These are phyloP conservation scores for Suillus clintonianus DNA, from an alignment of 768 basidiomycete genomes.

Conservation along the genomic window DNA sequence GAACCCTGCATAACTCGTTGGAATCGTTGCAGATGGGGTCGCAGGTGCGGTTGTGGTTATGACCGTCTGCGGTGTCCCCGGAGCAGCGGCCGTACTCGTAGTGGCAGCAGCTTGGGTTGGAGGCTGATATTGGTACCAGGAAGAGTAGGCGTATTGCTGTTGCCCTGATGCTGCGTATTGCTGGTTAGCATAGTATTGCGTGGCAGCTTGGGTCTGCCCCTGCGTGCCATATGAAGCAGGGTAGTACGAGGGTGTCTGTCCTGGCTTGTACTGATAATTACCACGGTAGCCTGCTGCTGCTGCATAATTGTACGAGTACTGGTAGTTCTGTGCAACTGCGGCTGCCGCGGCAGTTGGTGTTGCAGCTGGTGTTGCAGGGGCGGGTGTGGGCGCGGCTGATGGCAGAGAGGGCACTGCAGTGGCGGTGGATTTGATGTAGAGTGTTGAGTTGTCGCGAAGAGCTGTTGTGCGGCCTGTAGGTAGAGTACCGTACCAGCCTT, in stretches of 20 bases:
- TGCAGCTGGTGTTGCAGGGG: conserved; percentile 32
- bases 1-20: conserved; percentile 43
- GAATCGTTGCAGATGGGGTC: conserved; percentile 28
- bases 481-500: conserved; percentile 78
- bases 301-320: conserved; percentile 40
- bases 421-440: conserved; percentile 58
- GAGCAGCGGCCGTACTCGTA: conserved; percentile 34
- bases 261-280: conserved; percentile 39
- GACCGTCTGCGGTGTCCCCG: conserved; percentile 46
- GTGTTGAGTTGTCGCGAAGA: conserved; percentile 73
- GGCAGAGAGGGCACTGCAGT: conserved; percentile 34
- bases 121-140: conserved; percentile 46
- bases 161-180: conserved; percentile 37
- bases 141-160: conserved; percentile 42
- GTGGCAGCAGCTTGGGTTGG: conserved; percentile 25
- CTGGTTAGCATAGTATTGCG: conserved; percentile 40
- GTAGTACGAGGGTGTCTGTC: conserved; percentile 36
- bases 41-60: conserved; percentile 30
- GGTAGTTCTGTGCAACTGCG: conserved; percentile 29
- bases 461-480: conserved; percentile 57
- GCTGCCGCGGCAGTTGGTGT: conserved; percentile 25
- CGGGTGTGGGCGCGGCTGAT: conserved; percentile 33
- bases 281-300: conserved; percentile 30
- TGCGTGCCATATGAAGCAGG: conserved; percentile 27
- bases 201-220: conserved; percentile 25